Base-by-base conservation (phyloP, 2,329 filamentous ascomycete genomes). In the Chaetomiaceae sp. region DNA sequence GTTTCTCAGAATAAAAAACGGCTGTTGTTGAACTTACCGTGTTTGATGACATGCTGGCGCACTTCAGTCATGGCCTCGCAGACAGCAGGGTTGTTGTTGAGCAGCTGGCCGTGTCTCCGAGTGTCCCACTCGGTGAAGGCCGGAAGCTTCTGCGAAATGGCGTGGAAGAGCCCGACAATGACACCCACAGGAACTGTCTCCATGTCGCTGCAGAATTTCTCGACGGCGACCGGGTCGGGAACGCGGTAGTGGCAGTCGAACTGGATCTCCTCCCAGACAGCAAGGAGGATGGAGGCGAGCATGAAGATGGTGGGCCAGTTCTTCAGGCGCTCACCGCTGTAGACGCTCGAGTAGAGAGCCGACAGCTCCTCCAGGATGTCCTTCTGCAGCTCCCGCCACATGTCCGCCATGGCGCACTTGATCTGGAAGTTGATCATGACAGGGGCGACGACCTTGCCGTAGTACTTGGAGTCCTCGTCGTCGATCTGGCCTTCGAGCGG, bases 361-460 rank as follows among this genome's bases (percentile, higher is more conserved):
- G 92, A 96, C 1, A 97, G 80, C 74, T 97, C 92, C 73, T 95
- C 91, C 2, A 97, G 78, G 33, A 96, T 90, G 62, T 96, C 92
- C 74, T 95, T 95, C 69, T 96, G 91, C 51, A 97, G 77, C 70
- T 96, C 91, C 58, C 92, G 90, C 92, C 92, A 97, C 89, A 96
- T 95, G 64, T 95, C 90, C 59, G 91, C 92, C 73, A 97, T 85
- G 48, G 91, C 91, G 64, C 88, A 93, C 80, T 97, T 97, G 76
- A 97, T 90, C 74, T 96, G 89, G 81, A 96, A 96, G 77, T 96
- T 97, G 81, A 97, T 95, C 91, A 97, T 95, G 66, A 96, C 91
- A 12, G 92, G 92, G 14, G 92, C 92, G 56, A 96, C 84, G 31
- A 86, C 91, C 75, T 92, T 92, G 64, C 91, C 91, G 62, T 81